A percentile compares a stretch with the other conserved stretches of the same genome.
Conservation (phyloP, 2,329 filamentous ascomycete genomes). For the Tolypocladium tropicale region DNA sequence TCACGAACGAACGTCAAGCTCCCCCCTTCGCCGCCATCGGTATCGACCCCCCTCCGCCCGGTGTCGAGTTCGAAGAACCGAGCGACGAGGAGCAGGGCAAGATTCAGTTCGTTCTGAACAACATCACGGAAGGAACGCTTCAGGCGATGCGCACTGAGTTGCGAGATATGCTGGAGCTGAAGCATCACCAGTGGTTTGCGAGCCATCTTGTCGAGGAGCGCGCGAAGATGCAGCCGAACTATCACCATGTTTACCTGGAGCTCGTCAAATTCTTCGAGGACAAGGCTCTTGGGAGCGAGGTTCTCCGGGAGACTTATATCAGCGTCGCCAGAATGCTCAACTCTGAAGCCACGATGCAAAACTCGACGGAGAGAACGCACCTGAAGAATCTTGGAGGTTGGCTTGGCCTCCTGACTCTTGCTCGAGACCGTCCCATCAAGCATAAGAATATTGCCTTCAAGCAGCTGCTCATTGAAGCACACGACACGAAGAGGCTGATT, state of each 20-base stretch:
- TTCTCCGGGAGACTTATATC: constrained; percentile 86
- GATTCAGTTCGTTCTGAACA: constrained; percentile 93
- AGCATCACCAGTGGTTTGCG: constrained; percentile 94
- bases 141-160: constrained; percentile 77
- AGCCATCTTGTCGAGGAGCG: constrained; percentile 90
- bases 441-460: constrained; percentile 97
- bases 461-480: constrained; percentile 85
- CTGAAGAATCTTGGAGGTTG: constrained; percentile 90
- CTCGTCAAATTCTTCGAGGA: constrained; percentile 76
- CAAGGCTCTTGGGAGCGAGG: constrained; percentile 70
- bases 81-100: constrained; percentile 80
- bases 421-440: constrained; percentile 88
- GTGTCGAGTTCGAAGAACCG: constrained; percentile 67
- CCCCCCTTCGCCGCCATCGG: constrained; percentile 71
- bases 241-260: constrained; percentile 85
- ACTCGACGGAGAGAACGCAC: constrained; percentile 72
- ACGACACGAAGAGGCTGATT: constrained; percentile 82
- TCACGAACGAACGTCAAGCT: constrained; percentile 46
- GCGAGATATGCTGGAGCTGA: constrained; percentile 63
- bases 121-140: constrained; percentile 83
- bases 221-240: constrained; percentile 95
- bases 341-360: constrained; percentile 76
- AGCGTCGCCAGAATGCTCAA: constrained; percentile 83
- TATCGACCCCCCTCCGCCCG: constrained; percentile 56
- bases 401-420: constrained; percentile 87